Base-by-base conservation (phyloP, 257 asterid genomes). In the Leptodermis oblonga region DNA sequence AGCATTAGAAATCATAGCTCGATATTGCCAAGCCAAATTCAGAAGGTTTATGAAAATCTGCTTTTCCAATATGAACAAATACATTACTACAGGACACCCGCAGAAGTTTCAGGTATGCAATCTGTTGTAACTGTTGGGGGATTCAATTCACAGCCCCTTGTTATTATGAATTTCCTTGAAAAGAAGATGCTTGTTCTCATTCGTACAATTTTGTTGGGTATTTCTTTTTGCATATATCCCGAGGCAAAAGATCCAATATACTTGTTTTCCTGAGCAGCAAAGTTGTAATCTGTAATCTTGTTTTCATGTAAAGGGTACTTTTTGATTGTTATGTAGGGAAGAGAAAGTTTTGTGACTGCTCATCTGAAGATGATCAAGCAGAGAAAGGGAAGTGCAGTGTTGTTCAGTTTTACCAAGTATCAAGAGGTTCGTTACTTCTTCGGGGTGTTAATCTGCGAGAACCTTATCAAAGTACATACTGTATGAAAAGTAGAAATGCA, bases 61-160 rank as follows among this genome's bases (percentile, higher is more conserved):
- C 74, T 90, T 59, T 83, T 76, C 71, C 83, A 78, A 39, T 88
- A 80, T 65, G 97, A 90, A 75, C 90, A 87, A 75, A 73, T 81
- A 81, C 77, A 86, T 73, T 68, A 59, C 79, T 79, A 71, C 78
- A 73, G 86, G 71, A 79, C 56, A 53, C 80, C 88, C 17, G 73
- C 43, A 68, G 82, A 66, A 77, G 74, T 66, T 61, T 60, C 65
- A 14, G 82, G 81, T 63, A 70, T 12, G 31, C 71, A 67, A 59
- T 71, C 43, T 66, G 30, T 71, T 74, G 65, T 8, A 70, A 70
- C 79, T 74, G 74, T 67, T 72, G 34, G 17, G 8, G 34, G 2
- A 11, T 25, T 51, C 26, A 33, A 31, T 70, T 31, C 3, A 41
- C 33, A 39, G 51, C 69, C 60, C 30, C 23, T 48, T 3, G 2